Percentiles rank a stretch among this genome's conserved stretches.
Evolutionary conservation across 106 monocot genomes (phyloP).

Genomic region (Platanthera zijinensis): DNA sequence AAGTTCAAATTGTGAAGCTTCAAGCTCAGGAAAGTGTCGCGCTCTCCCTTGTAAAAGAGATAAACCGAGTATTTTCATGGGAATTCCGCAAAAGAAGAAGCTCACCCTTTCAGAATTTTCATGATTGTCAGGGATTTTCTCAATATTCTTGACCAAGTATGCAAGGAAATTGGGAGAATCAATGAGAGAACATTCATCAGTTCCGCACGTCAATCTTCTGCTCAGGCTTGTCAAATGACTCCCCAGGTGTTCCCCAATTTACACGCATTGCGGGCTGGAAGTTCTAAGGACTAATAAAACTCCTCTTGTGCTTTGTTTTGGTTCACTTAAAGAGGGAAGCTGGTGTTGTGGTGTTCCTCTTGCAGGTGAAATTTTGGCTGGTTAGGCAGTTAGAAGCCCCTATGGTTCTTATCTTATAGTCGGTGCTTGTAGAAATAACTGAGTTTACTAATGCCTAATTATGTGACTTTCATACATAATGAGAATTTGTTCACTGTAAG

Average conservation of each 20-base stretch:
- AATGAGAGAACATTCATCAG: constrained; percentile 25
- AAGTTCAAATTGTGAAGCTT: constrained; percentile 39
- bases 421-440: not conserved
- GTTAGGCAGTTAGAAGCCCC: not conserved
- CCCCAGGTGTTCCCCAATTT: constrained; percentile 26
- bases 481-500: not conserved
- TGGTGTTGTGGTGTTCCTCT: not conserved
- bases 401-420: not conserved
- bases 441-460: not conserved
- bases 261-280: constrained; percentile 19
- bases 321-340: not conserved
- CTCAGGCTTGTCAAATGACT: not conserved
- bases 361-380: not conserved
- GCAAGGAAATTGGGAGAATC: constrained; percentile 56
- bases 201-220: constrained; percentile 14
- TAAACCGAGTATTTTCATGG: constrained; percentile 67
- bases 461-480: not conserved
- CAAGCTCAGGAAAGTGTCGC: constrained; percentile 44
- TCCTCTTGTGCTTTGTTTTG: constrained; percentile 9
- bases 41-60: constrained; percentile 44
- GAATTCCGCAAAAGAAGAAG: constrained; percentile 55
- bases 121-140: constrained; percentile 61
- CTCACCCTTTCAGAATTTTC: constrained; percentile 59
- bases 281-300: constrained; percentile 36
- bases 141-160: constrained; percentile 48